These are phyloP conservation scores for Verbascum thapsus DNA, from an alignment of 257 asterid genomes.

Conservation along the genomic window DNA sequence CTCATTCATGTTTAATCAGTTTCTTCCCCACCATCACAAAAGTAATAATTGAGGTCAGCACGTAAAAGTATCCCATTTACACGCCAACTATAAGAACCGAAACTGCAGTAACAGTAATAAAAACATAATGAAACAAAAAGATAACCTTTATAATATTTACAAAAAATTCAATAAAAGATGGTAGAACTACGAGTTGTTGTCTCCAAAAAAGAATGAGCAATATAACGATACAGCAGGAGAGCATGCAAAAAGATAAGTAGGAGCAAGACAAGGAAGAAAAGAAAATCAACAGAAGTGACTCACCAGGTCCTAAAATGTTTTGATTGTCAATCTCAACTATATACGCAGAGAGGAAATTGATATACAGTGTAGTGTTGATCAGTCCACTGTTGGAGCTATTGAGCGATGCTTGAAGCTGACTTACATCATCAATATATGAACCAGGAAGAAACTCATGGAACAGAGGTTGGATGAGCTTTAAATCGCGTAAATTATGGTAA, in stretches of 20 bases:
- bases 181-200: neutral
- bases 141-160: too few species aligned
- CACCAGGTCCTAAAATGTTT: slow-evolving; percentile 83
- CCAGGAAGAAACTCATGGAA: slow-evolving; percentile 93
- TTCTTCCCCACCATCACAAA: neutral
- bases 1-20: neutral
- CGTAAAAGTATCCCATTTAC: too few species aligned
- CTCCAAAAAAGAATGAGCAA: slow-evolving; percentile 9
- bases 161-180: too few species aligned
- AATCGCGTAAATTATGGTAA: slow-evolving; percentile 64
- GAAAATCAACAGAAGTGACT: slow-evolving; percentile 39
- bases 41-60: neutral
- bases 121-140: too few species aligned
- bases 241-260: slow-evolving; percentile 18
- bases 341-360: slow-evolving; percentile 82
- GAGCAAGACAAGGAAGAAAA: slow-evolving; percentile 22
- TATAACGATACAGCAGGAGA: slow-evolving; percentile 12
- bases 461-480: slow-evolving; percentile 90
- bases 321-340: slow-evolving; percentile 80
- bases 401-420: slow-evolving; percentile 72
- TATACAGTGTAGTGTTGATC: slow-evolving; percentile 73
- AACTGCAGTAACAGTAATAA: too few species aligned
- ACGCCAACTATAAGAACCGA: too few species aligned
- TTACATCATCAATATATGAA: slow-evolving; percentile 60
- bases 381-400: slow-evolving; percentile 64